Evolutionary conservation across 768 basidiomycete genomes (phyloP), one percentile per base, ranked within the genome.

Genomic region (Sarcomyxa edulis): DNA sequence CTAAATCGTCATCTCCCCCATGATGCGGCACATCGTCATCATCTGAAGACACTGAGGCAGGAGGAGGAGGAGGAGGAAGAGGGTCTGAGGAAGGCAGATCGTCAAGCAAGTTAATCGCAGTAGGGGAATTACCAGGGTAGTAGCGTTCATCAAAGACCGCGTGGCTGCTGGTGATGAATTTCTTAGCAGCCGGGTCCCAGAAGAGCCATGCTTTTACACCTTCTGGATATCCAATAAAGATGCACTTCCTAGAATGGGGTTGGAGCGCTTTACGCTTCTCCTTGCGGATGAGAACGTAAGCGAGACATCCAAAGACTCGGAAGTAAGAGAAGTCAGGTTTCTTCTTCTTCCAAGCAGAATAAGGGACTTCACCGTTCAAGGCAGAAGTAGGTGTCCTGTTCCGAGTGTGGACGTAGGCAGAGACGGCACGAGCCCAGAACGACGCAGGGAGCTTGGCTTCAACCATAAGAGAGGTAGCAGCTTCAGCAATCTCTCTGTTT

Each of bases 151-250:
- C 59, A 45, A 64, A 62, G 7, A 54, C 48, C 34, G 58, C 59
- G 28, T 44, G 32, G 15, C 49, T 44, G 26, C 49, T 55, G 26
- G 61, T 58, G 10, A 60, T 40, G 5, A 49, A 41, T 44, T 50
- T 53, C 32, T 49, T 44, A 2, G 53, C 59, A 9, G 28, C 36
- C 6, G 61, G 58, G 32, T 64, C 51, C 30, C 54, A 67, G 43
- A 68, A 60, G 19, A 42, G 34, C 58, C 61, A 68, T 1, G 54
- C 65, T 19, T 60, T 58, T 21, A 53, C 50, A 4, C 51, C 52
- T 18, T 26, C 19, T 0, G 57, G 51, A 41, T 69, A 69, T 1
- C 66, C 65, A 41, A 68, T 38, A 41, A 69, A 66, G 10, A 67
- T 42, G 16, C 60, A 58, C 33, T 65, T 60, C 32, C 53, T 40